These are phyloP conservation scores for Rhodotorula sp. DNA, from an alignment of 1,284 basidiomycete genomes.

Conservation along the genomic window DNA sequence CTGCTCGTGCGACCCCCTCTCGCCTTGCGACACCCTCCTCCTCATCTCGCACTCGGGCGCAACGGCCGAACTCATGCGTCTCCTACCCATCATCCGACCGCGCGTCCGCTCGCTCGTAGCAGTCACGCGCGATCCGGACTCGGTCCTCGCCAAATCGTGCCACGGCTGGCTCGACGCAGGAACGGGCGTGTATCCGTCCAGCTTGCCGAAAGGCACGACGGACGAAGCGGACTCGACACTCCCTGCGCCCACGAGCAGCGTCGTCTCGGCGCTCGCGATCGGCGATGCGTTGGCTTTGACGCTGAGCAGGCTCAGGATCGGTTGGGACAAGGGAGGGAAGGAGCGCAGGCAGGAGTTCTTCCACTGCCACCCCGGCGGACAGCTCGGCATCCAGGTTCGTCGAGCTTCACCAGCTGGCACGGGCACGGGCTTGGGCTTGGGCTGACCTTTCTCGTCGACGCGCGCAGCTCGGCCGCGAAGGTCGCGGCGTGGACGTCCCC, in stretches of 20 bases:
- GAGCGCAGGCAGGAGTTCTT: constrained; percentile 44
- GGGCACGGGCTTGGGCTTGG: background rate
- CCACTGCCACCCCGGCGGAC: constrained; percentile 49
- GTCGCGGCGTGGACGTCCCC: constrained; percentile 19
- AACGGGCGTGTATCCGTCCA: constrained; percentile 38
- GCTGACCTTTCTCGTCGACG: background rate
- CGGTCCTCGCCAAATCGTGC: constrained; percentile 45
- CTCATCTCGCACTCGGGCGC: constrained; percentile 50
- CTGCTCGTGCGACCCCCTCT: constrained; percentile 41
- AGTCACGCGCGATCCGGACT: constrained; percentile 46
- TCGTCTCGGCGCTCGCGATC: constrained; percentile 49
- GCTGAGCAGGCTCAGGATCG: constrained; percentile 33
- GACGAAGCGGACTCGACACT: constrained; percentile 44
- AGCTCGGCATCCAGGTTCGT: constrained; percentile 43
- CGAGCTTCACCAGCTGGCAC: background rate
- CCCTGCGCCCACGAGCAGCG: constrained; percentile 50
- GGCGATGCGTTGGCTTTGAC: constrained; percentile 49
- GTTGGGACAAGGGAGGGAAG: constrained; percentile 41
- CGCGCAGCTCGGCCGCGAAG: constrained; percentile 34
- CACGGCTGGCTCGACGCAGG: constrained; percentile 48
- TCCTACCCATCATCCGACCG: constrained; percentile 47
- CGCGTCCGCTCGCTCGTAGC: constrained; percentile 48
- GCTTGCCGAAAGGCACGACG: constrained; percentile 27
- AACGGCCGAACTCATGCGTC: constrained; percentile 47
- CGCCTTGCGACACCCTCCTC: constrained; percentile 46